Conservation (phyloP, 2,329 filamentous ascomycete genomes). For the Arthrobotrys iridis region DNA sequence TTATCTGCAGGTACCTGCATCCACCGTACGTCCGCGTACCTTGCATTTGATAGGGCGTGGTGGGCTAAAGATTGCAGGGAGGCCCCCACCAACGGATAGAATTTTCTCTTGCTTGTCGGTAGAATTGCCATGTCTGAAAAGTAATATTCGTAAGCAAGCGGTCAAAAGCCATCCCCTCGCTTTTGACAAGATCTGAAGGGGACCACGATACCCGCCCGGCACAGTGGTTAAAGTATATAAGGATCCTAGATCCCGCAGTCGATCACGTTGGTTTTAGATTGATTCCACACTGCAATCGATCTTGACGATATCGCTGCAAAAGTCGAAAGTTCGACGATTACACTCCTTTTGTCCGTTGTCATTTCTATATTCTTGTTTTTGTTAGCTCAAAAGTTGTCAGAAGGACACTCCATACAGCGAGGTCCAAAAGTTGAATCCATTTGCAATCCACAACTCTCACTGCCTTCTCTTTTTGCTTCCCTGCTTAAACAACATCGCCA, state of each 20-base stretch:
- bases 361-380: background rate
- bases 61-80: constrained; percentile 16
- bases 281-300: constrained; percentile 14
- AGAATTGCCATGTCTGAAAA: constrained; percentile 37
- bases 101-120: background rate
- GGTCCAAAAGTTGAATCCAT: constrained; percentile 4
- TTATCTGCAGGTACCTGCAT: constrained; percentile 1
- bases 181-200: constrained; percentile 6
- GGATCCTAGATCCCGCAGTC: constrained; percentile 10
- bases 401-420: constrained; percentile 42
- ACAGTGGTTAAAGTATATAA: constrained; percentile 49
- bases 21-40: background rate
- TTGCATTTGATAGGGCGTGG: constrained; percentile 41
- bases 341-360: constrained; percentile 34
- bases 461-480: background rate
- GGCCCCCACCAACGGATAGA: constrained; percentile 25
- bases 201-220: constrained; percentile 2
- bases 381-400: constrained; percentile 8
- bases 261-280: constrained; percentile 38
- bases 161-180: background rate
- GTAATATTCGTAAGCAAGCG: constrained; percentile 33
- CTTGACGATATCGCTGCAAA: constrained; percentile 30
- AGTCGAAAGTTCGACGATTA: constrained; percentile 43
- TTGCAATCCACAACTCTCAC: background rate
- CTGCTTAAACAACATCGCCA: background rate